Conservation (phyloP, 345 rosid species). For the Dimocarpus longan region DNA sequence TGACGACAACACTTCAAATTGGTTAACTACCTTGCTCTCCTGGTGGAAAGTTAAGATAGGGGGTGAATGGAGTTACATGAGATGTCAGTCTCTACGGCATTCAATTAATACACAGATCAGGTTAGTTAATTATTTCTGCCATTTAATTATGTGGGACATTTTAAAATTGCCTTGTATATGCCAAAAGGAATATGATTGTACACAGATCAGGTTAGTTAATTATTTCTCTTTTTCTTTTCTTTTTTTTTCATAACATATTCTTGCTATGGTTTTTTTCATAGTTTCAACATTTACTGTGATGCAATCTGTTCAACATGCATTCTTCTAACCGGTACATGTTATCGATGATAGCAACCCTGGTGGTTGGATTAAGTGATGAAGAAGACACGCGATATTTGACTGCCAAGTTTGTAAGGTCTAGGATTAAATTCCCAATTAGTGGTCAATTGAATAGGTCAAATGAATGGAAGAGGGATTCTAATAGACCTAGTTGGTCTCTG, state of each 20-base stretch:
- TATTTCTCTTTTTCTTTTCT: too few relatives aligned
- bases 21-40: background rate
- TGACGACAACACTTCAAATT: background rate
- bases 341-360: background rate
- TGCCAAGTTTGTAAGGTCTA: background rate
- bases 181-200: background rate
- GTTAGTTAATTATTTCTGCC: slow-evolving; percentile 9
- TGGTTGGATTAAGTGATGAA: background rate
- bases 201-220: too few relatives aligned
- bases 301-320: background rate
- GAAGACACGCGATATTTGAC: background rate
- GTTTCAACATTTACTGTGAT: too few relatives aligned
- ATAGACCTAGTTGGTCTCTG: too few relatives aligned
- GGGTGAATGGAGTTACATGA: background rate
- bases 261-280: background rate
- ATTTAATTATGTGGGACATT: background rate
- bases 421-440: background rate
- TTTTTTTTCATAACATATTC: background rate
- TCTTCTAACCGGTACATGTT: background rate
- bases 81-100: slow-evolving; percentile 9
- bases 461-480: too few relatives aligned
- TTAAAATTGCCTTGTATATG: background rate
- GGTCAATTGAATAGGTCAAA: background rate
- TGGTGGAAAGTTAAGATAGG: slow-evolving; percentile 9
- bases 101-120: background rate